Evolutionary conservation across 2,329 filamentous ascomycete genomes (phyloP), one percentile per base, ranked within the genome.

Genomic region (Geoglossum cookeanum): DNA sequence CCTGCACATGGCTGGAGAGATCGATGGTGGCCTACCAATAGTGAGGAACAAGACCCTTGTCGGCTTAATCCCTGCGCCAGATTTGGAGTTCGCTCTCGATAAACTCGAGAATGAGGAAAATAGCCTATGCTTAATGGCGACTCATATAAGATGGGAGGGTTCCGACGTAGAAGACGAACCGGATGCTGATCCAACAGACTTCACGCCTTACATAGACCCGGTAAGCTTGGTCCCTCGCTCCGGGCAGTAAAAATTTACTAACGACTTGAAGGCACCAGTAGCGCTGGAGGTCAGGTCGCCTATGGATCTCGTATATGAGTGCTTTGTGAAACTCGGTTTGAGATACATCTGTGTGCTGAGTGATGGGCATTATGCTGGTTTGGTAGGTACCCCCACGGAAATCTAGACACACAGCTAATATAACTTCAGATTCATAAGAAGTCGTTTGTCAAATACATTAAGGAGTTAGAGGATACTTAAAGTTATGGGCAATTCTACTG

Each of bases 261-360:
- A 56, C 62, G 56, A 66, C 61, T 5, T 22, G 13, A 49, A 83
- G 80, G 85, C 91, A 1, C 92, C 92, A 0, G 79, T 98, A 13
- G 79, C 90, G 11, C 74, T 98, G 29, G 92, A 98, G 65, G 85
- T 94, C 33, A 80, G 83, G 62, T 92, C 85, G 0, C 87, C 92
- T 0, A 90, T 97, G 79, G 90, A 97, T 67, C 72, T 98, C 44
- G 92, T 96, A 3, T 96, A 95, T 65, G 92, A 98, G 67, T 91
- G 89, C 65, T 98, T 97, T 68, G 86, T 87, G 55, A 98, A 98
- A 70, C 75, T 98, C 7, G 92, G 92, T 1, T 70, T 98, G 62
- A 77, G 92, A 60, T 97, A 95, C 69, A 84, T 98, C 55, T 97
- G 92, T 67, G 89, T 96, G 3, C 73, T 92, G 30, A 79, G 79